Percentiles rank a stretch among this genome's conserved stretches.
These are phyloP conservation scores for Sclerotiophoma versabilis DNA, from an alignment of 2,329 filamentous ascomycete species.

Conservation along the genomic window DNA sequence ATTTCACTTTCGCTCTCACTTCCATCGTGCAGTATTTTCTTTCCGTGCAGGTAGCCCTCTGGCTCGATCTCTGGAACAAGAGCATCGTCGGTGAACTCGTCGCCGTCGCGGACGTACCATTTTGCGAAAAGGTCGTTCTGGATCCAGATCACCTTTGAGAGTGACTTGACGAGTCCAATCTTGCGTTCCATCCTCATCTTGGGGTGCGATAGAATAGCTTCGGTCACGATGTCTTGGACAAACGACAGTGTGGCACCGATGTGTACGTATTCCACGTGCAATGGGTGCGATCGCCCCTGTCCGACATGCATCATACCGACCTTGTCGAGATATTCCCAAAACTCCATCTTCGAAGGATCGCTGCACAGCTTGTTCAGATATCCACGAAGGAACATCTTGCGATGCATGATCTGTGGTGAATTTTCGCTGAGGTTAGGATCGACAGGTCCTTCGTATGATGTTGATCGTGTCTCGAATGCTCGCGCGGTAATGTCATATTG, in stretches of 20 bases:
- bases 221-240: slow-evolving; percentile 78
- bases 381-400: slow-evolving; percentile 79
- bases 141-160: slow-evolving; percentile 85
- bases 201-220: slow-evolving; percentile 76
- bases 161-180: slow-evolving; percentile 75
- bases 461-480: slow-evolving; percentile 69
- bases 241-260: slow-evolving; percentile 75
- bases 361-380: slow-evolving; percentile 78
- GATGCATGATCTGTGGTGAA: slow-evolving; percentile 75
- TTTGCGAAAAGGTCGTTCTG: slow-evolving; percentile 88
- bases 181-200: slow-evolving; percentile 71
- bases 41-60: slow-evolving; percentile 48
- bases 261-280: slow-evolving; percentile 83
- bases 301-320: slow-evolving; percentile 88
- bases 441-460: slow-evolving; percentile 71
- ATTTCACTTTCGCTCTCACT: slow-evolving; percentile 41
- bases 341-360: slow-evolving; percentile 76
- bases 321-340: slow-evolving; percentile 85
- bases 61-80: slow-evolving; percentile 48
- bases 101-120: slow-evolving; percentile 76
- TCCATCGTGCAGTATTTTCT: slow-evolving; percentile 40
- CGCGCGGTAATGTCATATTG: slow-evolving; percentile 83
- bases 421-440: slow-evolving; percentile 70
- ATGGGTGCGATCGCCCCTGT: slow-evolving; percentile 71
- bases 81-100: slow-evolving; percentile 61